These are phyloP conservation scores for Aspergillus hancockii DNA, from an alignment of 495 filamentous ascomycete species.

Conservation along the genomic window DNA sequence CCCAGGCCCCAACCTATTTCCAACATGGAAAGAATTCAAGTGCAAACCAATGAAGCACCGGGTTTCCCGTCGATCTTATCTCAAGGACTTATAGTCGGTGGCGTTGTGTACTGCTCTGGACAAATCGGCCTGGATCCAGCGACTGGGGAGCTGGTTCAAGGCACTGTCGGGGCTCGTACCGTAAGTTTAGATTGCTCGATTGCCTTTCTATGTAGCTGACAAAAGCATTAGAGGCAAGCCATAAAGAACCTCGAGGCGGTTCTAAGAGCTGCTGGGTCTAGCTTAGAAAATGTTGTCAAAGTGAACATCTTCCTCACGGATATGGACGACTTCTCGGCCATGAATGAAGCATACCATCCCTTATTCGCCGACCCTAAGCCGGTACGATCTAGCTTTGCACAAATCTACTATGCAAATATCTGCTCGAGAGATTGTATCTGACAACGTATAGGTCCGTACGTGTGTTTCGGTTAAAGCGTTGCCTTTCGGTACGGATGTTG, in stretches of 20 bases:
- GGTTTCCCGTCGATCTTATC: conserved; percentile 27
- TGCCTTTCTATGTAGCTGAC: not conserved
- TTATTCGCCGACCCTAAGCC: too few species aligned
- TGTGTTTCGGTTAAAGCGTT: not conserved
- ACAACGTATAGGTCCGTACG: not conserved
- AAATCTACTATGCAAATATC: too few species aligned
- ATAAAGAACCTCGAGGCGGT: conserved; percentile 7
- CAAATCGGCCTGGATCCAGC: conserved; percentile 43
- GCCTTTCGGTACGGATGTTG: conserved; percentile 2
- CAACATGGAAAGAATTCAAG: too few species aligned
- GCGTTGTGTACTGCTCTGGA: conserved; percentile 34
- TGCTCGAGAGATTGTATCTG: too few species aligned
- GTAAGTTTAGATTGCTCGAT: conserved; percentile 29
- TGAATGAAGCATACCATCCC: conserved; percentile 13
- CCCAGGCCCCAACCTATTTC: too few species aligned
- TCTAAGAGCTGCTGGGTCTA: conserved; percentile 3
- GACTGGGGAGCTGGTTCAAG: conserved; percentile 43
- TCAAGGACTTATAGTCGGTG: conserved; percentile 30
- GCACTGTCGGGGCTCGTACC: conserved; percentile 45
- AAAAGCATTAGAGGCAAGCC: conserved; percentile 11
- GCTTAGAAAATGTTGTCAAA: conserved; percentile 11
- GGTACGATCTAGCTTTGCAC: too few species aligned
- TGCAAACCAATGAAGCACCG: conserved; percentile 12
- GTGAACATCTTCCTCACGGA: conserved; percentile 15
- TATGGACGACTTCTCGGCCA: not conserved